Evolutionary conservation across 2,329 filamentous ascomycete genomes (phyloP), one percentile per base, ranked within the genome.

Genomic region (Stylonectria norvegica): DNA sequence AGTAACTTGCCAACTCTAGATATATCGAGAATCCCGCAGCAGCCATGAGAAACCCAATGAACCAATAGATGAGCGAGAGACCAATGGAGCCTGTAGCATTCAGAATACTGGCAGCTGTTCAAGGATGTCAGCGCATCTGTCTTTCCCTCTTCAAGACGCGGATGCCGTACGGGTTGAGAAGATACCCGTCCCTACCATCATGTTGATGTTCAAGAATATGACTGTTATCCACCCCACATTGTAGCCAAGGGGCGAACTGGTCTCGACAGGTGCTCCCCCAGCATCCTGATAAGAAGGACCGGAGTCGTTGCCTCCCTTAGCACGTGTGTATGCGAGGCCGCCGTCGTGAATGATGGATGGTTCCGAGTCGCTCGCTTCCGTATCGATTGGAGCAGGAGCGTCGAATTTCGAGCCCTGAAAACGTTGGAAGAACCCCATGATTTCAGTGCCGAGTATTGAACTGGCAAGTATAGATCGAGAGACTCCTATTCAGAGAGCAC

Each of bases 81-180:
- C 82, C 82, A 7, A 85, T 68, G 0, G 80, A 84, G 1, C 81
- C 81, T 0, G 79, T 77, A 1, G 73, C 73, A 1, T 52, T 64
- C 2, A 85, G 65, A n/a, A n/a, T n/a, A n/a, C n/a, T n/a, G n/a
- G n/a, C n/a, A n/a, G n/a, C n/a, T n/a, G n/a, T n/a, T n/a, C n/a
- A n/a, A n/a, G n/a, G n/a, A n/a, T n/a, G n/a, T n/a, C n/a, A n/a
- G n/a, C n/a, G n/a, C n/a, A n/a, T n/a, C n/a, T n/a, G n/a, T n/a
- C n/a, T n/a, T n/a, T n/a, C n/a, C n/a, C n/a, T n/a, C n/a, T n/a
- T n/a, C n/a, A n/a, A n/a, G n/a, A n/a, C n/a, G n/a, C n/a, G n/a
- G n/a, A n/a, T n/a, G n/a, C n/a, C 77, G 52, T 53, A 81, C 78
- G 80, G 0, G 80, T 83, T 0, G 79, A 83, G 42, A 78, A 81